Evolutionary conservation across 768 basidiomycete species (phyloP).

Genomic region (Mrakia hoshinonis): DNA sequence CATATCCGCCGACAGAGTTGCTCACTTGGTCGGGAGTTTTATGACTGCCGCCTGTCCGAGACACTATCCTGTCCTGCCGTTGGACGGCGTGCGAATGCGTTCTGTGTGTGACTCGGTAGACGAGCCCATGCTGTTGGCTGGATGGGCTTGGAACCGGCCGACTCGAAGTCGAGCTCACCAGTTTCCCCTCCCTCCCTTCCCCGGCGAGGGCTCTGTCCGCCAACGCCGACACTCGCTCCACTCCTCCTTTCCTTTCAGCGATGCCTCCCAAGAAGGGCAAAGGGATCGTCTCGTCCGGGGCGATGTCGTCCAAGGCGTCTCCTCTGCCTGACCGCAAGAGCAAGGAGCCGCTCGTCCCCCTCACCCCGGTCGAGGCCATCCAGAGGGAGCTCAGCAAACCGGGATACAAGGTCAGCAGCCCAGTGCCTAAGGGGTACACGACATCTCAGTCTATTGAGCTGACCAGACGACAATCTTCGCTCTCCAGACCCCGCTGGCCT

Average conservation of each 20-base stretch:
- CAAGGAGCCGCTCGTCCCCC: conserved; percentile 19
- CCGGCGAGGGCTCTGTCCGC: neutral
- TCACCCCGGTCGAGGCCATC: conserved; percentile 28
- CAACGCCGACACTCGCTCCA: neutral
- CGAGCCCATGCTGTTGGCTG: too few relatives aligned
- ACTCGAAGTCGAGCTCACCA: neutral
- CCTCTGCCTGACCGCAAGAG: conserved; percentile 24
- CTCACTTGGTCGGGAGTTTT: too few relatives aligned
- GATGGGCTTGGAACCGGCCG: too few relatives aligned
- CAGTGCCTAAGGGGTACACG: too few relatives aligned
- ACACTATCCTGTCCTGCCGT: too few relatives aligned
- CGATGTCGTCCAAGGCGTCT: conserved; percentile 28
- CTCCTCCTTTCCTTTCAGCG: neutral
- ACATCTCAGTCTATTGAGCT: neutral
- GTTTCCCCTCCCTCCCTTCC: neutral
- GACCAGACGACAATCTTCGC: neutral
- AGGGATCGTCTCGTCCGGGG: conserved; percentile 26
- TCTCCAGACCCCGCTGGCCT: conserved; percentile 14
- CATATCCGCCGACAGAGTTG: too few relatives aligned
- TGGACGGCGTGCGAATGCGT: too few relatives aligned
- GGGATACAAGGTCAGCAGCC: conserved; percentile 20
- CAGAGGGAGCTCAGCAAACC: conserved; percentile 24
- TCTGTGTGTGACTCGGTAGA: too few relatives aligned
- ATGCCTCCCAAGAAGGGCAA: conserved; percentile 28
- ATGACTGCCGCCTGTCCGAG: too few relatives aligned